Evolutionary conservation across 2,329 filamentous ascomycete species (phyloP).

Genomic region (Fusarium subtropicale): DNA sequence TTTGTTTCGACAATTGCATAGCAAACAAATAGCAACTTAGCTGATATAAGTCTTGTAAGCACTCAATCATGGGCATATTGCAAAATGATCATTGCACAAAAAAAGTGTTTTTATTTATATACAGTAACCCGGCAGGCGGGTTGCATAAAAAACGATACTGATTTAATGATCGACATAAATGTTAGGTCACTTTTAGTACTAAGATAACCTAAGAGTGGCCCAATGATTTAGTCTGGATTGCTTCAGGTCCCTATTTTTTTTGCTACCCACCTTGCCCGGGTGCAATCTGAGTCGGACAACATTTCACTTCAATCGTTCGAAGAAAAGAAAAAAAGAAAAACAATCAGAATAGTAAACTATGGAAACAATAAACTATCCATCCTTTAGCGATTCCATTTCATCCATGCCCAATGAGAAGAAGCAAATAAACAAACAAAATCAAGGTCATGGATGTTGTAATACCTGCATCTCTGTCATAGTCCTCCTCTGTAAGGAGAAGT

Average conservation of each 20-base stretch:
- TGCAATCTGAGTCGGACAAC: not conserved
- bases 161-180: too few species aligned
- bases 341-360: not conserved
- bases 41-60: not conserved
- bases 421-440: not conserved
- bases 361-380: not conserved
- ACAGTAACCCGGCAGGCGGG: not conserved
- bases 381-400: not conserved
- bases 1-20: slow-evolving; percentile 13
- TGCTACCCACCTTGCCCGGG: too few species aligned
- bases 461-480: not conserved
- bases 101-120: not conserved
- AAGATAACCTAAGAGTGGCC: too few species aligned
- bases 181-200: too few species aligned
- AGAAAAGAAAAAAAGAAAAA: not conserved
- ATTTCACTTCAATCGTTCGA: not conserved
- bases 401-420: too few species aligned
- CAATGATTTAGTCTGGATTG: too few species aligned
- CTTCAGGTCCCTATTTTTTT: too few species aligned
- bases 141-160: too few species aligned
- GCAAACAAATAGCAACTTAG: not conserved
- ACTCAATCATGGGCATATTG: not conserved
- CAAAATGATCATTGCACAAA: not conserved
- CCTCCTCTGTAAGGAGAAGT: not conserved
- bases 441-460: not conserved